Evolutionary conservation across 176 grass and related monocot genomes (phyloP).

Genomic region (Avena eriantha): DNA sequence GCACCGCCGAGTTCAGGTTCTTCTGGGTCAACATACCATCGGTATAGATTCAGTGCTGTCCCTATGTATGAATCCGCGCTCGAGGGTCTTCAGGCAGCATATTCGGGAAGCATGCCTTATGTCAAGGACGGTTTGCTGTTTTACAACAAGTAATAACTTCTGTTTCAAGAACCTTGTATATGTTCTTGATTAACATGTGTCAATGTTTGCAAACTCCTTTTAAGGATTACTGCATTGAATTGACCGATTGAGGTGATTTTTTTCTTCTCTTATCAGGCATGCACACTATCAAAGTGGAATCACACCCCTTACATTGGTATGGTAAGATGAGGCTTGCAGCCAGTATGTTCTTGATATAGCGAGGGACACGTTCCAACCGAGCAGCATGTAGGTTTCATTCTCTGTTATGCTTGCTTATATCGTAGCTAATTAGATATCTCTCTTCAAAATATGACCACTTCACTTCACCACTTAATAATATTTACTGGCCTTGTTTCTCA

Average conservation of each 20-base stretch:
- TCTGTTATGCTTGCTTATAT: background rate
- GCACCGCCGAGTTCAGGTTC: slow-evolving; percentile 78
- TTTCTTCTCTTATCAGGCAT: slow-evolving; percentile 56
- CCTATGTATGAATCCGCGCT: slow-evolving; percentile 72
- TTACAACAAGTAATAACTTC: slow-evolving; percentile 86
- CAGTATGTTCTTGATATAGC: slow-evolving; percentile 79
- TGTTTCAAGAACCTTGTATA: slow-evolving; percentile 16
- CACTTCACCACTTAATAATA: background rate
- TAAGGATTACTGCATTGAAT: background rate
- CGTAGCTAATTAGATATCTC: background rate
- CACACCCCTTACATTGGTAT: slow-evolving; percentile 74
- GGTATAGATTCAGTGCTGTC: slow-evolving; percentile 66
- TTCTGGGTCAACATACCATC: slow-evolving; percentile 81
- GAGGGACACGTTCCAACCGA: slow-evolving; percentile 65
- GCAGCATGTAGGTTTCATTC: slow-evolving; percentile 59
- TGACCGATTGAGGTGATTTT: background rate
- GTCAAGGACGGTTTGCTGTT: slow-evolving; percentile 87
- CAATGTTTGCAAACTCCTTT: background rate
- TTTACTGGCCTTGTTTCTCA: slow-evolving; percentile 35
- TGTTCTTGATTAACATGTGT: background rate
- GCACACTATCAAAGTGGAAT: slow-evolving; percentile 87
- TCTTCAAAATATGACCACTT: background rate
- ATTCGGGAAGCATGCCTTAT: slow-evolving; percentile 60
- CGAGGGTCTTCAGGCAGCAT: slow-evolving; percentile 66
- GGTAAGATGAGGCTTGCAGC: slow-evolving; percentile 79